Percentiles rank a stretch among this genome's conserved stretches.
phyloP scores from a whole-genome alignment of 1,284 basidiomycete species.

The Malassezia obtusa region DNA sequence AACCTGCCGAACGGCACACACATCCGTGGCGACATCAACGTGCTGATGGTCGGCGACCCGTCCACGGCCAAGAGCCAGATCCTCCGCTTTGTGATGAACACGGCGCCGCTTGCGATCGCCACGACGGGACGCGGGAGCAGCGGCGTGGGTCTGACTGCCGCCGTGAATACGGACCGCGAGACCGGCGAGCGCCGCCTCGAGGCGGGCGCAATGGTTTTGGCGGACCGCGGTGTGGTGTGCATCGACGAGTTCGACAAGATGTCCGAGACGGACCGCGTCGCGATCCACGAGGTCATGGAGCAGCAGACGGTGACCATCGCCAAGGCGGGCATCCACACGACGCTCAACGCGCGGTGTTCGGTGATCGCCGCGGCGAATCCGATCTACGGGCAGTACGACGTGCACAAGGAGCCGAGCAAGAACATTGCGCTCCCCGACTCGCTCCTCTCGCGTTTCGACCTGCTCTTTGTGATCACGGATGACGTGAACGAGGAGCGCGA shows the following conservation, averaged over 20 bases:
- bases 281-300: constrained; percentile 99
- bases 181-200: constrained; percentile 87
- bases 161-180: constrained; percentile 95
- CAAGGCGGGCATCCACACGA: constrained; percentile 97
- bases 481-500: constrained; percentile 93
- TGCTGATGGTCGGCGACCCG: constrained; percentile 98
- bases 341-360: constrained; percentile 91
- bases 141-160: constrained; percentile 97
- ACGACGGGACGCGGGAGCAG: constrained; percentile 95
- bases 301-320: constrained; percentile 95
- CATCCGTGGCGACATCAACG: constrained; percentile 98
- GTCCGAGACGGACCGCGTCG: constrained; percentile 97
- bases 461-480: constrained; percentile 95
- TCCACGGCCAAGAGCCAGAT: constrained; percentile 96
- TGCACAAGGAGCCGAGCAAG: constrained; percentile 97
- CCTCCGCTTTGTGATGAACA: constrained; percentile 88
- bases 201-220: constrained; percentile 98
- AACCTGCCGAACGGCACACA: constrained; percentile 95
- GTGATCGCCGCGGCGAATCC: constrained; percentile 98
- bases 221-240: constrained; percentile 97
- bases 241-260: constrained; percentile 99
- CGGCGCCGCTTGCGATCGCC: constrained; percentile 91
- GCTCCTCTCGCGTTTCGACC: constrained; percentile 93
- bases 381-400: constrained; percentile 98
- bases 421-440: constrained; percentile 99